phyloP scores from a whole-genome alignment of 2,329 filamentous ascomycete species.

The Penicillium corylophilum region DNA sequence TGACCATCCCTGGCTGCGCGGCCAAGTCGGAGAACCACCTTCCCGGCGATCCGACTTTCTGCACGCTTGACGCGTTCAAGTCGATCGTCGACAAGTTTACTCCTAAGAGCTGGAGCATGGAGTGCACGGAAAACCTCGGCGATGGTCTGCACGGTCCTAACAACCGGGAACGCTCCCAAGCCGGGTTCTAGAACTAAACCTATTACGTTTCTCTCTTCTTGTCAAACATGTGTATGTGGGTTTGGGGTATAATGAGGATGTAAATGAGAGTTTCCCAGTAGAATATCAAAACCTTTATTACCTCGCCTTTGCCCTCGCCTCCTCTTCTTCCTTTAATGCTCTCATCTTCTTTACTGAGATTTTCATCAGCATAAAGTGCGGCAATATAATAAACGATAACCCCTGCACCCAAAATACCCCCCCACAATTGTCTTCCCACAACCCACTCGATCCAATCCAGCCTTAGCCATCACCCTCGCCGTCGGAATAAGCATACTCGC shows the following conservation, averaged over 20 bases:
- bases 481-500: constrained; percentile 30
- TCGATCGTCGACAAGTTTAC: constrained; percentile 86
- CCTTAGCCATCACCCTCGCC: constrained; percentile 30
- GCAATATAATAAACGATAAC: constrained; percentile 17
- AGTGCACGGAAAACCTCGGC: constrained; percentile 60
- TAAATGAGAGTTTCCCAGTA: background rate
- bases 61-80: constrained; percentile 91
- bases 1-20: constrained; percentile 77
- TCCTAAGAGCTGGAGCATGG: constrained; percentile 71
- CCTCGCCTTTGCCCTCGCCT: constrained; percentile 11
- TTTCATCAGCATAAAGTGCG: constrained; percentile 16
- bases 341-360: constrained; percentile 9
- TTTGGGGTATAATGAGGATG: background rate
- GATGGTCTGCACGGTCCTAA: constrained; percentile 51
- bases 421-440: constrained; percentile 31
- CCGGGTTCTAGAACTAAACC: constrained; percentile 37
- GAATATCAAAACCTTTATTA: background rate
- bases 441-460: constrained; percentile 36
- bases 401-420: constrained; percentile 34
- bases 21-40: constrained; percentile 74
- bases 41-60: constrained; percentile 82
- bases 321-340: constrained; percentile 9
- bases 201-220: background rate
- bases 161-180: constrained; percentile 35
- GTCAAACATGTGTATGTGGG: background rate